Base-by-base conservation (phyloP, 495 filamentous ascomycete genomes). In the Trichocladium uniseriatum region DNA sequence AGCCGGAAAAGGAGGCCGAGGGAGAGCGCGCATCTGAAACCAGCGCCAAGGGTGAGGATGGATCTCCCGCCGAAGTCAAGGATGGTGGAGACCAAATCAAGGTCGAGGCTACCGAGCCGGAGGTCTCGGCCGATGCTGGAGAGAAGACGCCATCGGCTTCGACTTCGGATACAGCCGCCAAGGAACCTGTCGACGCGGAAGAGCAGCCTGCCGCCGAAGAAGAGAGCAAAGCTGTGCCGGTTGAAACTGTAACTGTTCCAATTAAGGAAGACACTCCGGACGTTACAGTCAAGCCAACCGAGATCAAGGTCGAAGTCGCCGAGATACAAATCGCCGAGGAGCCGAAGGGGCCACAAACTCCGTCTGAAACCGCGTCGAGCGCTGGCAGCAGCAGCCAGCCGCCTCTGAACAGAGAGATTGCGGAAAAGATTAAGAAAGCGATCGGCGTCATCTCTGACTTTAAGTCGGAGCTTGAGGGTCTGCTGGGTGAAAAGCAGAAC, bases 401-500 rank as follows among this genome's bases (percentile, higher is more conserved):
- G 14, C 39, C 18, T 8, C 42, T 43, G 20, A 38, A 39, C 0
- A 29, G 40, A 4, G 22, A 47, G 6, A 21, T 59, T 15, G 38
- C 52, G 10, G n/a, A 42, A n/a, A 56, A 53, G 39, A 19, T 62
- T 32, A 39, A 38, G 11, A 44, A 37, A 10, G 51, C 57, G 6
- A 43, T 62, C 28, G 41, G 49, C 5, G 38, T 46, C 2, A 35
- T 57, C 18, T 41, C 54, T 5, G 44, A 38, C 39, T 37, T 58
- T n/a, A 55, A 62, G 36, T 31, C 43, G 1, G 52, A 60, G 11
- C 55, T 63, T n/a, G 39, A 61, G 29, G 28, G 37, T 11, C 31
- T 61, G 10, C 53, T 63, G 1, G 45, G 39, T 24, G 22, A 32
- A 35, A 16, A 15, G 15, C 10, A 8, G 9, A 28, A 43, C 18